Conservation (phyloP, 2,329 filamentous ascomycete genomes). For the Colletotrichum sp. region DNA sequence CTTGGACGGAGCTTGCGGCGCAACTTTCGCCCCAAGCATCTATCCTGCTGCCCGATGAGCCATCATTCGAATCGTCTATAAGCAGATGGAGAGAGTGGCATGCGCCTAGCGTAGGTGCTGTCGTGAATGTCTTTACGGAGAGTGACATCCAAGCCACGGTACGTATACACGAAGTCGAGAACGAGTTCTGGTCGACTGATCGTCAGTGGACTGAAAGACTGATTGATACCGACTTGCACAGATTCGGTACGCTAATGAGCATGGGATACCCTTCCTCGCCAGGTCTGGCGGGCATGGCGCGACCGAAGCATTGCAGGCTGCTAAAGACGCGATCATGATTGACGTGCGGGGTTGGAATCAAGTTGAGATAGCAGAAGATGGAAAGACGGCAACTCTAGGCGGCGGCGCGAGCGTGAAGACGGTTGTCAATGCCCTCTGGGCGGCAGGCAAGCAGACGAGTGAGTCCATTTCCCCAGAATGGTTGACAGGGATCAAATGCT, state of each 20-base stretch:
- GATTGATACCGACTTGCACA: not conserved
- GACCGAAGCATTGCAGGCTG: constrained; percentile 6
- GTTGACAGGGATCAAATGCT: not conserved
- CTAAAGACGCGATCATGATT: constrained; percentile 23
- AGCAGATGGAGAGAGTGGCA: constrained; percentile 10
- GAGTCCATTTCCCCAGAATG: not conserved
- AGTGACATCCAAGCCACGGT: constrained; percentile 6
- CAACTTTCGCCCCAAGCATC: not conserved
- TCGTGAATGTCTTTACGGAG: constrained; percentile 8
- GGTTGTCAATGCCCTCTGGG: constrained; percentile 1
- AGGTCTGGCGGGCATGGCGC: constrained; percentile 23
- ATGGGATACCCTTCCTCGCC: not conserved
- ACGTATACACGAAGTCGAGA: not conserved
- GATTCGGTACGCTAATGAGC: not conserved
- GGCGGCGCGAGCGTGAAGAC: constrained; percentile 21
- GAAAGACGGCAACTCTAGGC: constrained; percentile 10
- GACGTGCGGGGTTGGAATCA: constrained; percentile 25
- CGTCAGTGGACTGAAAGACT: not conserved
- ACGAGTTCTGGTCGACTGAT: not conserved
- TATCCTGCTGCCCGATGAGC: not conserved
- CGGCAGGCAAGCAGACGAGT: constrained; percentile 5
- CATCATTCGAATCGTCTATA: not conserved
- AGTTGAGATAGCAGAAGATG: constrained; percentile 10
- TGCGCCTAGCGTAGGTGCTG: not conserved
- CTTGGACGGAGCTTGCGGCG: not conserved